Conservation (phyloP, 208 protist genomes). For the Herpetomonas muscarum region DNA sequence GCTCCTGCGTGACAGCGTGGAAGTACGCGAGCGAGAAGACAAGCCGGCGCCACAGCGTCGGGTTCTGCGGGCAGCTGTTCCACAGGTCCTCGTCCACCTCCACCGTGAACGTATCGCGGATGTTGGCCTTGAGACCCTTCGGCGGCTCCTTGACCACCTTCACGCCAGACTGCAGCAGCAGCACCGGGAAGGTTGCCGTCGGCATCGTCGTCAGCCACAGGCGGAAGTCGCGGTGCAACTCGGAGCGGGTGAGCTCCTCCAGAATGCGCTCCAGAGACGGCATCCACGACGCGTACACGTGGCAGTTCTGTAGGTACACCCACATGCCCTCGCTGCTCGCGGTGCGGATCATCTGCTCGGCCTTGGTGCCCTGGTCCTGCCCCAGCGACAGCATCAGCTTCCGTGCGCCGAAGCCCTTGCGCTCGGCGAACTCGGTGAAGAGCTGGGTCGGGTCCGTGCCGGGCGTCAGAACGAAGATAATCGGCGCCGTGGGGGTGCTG, state of each 20-base stretch:
- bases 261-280: constrained; percentile 90
- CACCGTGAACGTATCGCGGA: constrained; percentile 80
- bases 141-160: constrained; percentile 98
- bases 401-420: constrained; percentile 86
- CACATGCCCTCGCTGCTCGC: constrained; percentile 79
- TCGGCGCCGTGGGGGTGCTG: constrained; percentile 82
- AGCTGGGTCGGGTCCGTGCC: constrained; percentile 93
- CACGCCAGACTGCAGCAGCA: constrained; percentile 93
- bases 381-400: constrained; percentile 93
- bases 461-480: constrained; percentile 94
- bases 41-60: constrained; percentile 88
- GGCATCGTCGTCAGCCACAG: constrained; percentile 97
- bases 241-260: constrained; percentile 67
- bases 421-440: constrained; percentile 91
- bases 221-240: constrained; percentile 90
- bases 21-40: constrained; percentile 95
- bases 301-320: constrained; percentile 97
- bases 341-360: constrained; percentile 85
- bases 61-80: constrained; percentile 77
- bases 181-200: constrained; percentile 87
- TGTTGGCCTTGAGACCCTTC: constrained; percentile 93
- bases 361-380: constrained; percentile 94
- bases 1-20: constrained; percentile 93
- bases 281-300: constrained; percentile 95
- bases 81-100: constrained; percentile 74